These are phyloP conservation scores for Astrothelium macrocarpum DNA, from an alignment of 495 filamentous ascomycete genomes.

Conservation along the genomic window DNA sequence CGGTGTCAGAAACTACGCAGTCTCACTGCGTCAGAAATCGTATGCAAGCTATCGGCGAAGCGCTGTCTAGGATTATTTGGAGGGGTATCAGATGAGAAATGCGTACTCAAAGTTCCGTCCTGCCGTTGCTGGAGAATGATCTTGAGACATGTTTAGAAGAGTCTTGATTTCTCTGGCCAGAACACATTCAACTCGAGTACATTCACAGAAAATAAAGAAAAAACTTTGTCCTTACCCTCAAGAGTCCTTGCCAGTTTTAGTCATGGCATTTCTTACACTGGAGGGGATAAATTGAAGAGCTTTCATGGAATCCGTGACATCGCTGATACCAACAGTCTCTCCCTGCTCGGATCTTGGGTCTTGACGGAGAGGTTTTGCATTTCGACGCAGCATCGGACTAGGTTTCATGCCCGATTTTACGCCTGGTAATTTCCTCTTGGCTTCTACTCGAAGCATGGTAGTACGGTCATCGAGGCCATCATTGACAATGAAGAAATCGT, in stretches of 20 bases:
- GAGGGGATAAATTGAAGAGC: slow-evolving; percentile 71
- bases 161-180: background rate
- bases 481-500: slow-evolving; percentile 81
- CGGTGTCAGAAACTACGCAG: no score
- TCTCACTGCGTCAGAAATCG: no score
- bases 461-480: slow-evolving; percentile 76
- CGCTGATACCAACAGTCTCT: slow-evolving; percentile 55
- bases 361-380: slow-evolving; percentile 3
- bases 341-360: slow-evolving; percentile 10
- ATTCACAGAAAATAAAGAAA: background rate
- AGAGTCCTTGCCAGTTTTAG: background rate
- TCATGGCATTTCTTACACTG: slow-evolving; percentile 42
- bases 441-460: slow-evolving; percentile 56
- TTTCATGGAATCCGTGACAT: slow-evolving; percentile 71
- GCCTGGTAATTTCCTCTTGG: slow-evolving; percentile 44
- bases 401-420: slow-evolving; percentile 32
- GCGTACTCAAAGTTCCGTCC: no score
- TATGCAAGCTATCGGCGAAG: no score
- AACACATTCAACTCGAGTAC: no score
- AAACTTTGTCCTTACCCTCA: background rate
- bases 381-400: background rate
- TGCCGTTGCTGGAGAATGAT: no score
- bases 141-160: no score
- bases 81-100: no score
- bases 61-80: no score